Percentiles rank a stretch among this genome's conserved stretches.
Conservation (phyloP, 768 basidiomycete species). For the Hericium alpestre region DNA sequence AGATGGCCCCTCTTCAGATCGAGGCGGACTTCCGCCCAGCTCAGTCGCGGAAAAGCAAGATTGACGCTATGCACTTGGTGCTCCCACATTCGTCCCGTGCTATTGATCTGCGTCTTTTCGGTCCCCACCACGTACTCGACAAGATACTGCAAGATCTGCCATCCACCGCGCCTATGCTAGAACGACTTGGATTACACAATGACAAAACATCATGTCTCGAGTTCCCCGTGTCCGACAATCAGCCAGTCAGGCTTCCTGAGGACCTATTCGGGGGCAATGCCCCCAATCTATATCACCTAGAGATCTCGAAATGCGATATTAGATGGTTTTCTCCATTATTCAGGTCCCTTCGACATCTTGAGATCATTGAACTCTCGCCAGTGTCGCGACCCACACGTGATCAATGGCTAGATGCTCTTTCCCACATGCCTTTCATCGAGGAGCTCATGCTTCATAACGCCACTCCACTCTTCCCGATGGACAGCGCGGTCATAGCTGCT, state of each 20-base stretch:
- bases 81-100: slow-evolving; percentile 3
- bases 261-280: neutral
- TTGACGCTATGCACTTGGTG: neutral
- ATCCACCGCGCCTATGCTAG: neutral
- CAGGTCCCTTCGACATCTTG: neutral
- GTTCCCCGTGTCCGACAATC: too few relatives aligned
- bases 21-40: neutral
- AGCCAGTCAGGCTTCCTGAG: neutral
- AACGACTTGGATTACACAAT: neutral
- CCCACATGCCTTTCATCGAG: slow-evolving; percentile 1
- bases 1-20: neutral
- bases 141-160: neutral
- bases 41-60: neutral
- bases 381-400: neutral
- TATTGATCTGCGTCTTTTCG: neutral
- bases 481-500: neutral
- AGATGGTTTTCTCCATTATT: slow-evolving; percentile 4
- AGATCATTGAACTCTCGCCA: neutral
- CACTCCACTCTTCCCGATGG: neutral
- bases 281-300: neutral
- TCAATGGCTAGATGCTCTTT: slow-evolving; percentile 6
- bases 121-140: neutral
- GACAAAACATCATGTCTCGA: neutral
- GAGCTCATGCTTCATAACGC: neutral
- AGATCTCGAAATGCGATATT: neutral